Evolutionary conservation across 2,329 filamentous ascomycete species (phyloP).

Genomic region (Hymenoscyphus infarciens): DNA sequence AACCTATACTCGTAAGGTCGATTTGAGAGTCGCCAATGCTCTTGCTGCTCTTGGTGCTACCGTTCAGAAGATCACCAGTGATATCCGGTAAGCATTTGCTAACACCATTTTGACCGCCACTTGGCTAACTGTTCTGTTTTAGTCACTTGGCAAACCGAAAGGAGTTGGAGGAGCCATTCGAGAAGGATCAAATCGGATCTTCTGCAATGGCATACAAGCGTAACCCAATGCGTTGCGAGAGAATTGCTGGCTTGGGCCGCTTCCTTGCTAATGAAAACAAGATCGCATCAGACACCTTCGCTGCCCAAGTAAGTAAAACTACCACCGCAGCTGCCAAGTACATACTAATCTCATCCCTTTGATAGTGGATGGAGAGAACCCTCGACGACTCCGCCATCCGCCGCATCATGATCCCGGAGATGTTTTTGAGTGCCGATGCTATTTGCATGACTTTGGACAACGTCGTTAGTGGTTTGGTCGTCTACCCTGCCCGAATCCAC

Average conservation of each 20-base stretch:
- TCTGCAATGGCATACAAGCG: slow-evolving; percentile 54
- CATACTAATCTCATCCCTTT: not conserved
- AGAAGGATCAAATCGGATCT: slow-evolving; percentile 72
- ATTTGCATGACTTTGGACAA: slow-evolving; percentile 67
- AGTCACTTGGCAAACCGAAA: slow-evolving; percentile 70
- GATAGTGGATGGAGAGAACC: slow-evolving; percentile 43
- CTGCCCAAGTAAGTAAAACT: slow-evolving; percentile 53
- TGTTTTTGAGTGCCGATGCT: slow-evolving; percentile 65
- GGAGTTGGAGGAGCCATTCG: slow-evolving; percentile 82
- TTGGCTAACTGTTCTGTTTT: not conserved
- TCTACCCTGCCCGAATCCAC: slow-evolving; percentile 73
- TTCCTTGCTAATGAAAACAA: slow-evolving; percentile 40
- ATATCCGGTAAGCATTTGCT: slow-evolving; percentile 48
- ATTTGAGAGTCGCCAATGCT: slow-evolving; percentile 77
- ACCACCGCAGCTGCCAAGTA: not conserved
- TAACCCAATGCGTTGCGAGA: slow-evolving; percentile 48
- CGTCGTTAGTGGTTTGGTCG: slow-evolving; percentile 55
- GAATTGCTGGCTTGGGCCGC: slow-evolving; percentile 45
- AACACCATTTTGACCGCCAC: not conserved
- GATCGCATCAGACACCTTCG: slow-evolving; percentile 56
- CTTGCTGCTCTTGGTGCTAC: slow-evolving; percentile 76
- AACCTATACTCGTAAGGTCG: slow-evolving; percentile 75
- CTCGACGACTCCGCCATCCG: slow-evolving; percentile 72
- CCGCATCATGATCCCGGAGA: slow-evolving; percentile 60
- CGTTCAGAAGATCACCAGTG: slow-evolving; percentile 68